A percentile compares a stretch with the other conserved stretches of the same genome.
Conservation (phyloP, 2,329 filamentous ascomycete species). For the Tolypocladium endophyticum region DNA sequence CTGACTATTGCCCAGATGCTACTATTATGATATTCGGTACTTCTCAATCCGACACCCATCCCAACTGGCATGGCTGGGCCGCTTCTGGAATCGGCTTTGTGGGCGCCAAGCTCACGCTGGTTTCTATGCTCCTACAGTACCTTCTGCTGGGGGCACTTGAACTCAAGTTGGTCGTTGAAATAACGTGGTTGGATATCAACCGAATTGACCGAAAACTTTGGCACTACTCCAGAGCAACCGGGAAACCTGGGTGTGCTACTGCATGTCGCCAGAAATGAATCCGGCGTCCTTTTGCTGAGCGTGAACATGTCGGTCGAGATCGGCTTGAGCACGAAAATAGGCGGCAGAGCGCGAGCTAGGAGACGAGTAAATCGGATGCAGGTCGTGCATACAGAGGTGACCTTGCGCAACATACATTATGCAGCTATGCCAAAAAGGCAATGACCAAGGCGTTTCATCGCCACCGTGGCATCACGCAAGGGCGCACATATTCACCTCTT, state of each 20-base stretch:
- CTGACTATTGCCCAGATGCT: not conserved
- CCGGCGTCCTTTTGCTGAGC: not conserved
- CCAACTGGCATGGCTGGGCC: not conserved
- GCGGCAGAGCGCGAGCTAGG: not conserved
- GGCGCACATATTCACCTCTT: not conserved
- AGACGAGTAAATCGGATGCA: not conserved
- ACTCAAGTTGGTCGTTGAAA: constrained; percentile 1
- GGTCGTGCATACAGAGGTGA: not conserved
- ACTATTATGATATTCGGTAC: not conserved
- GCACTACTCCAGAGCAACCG: not conserved
- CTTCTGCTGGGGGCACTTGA: constrained; percentile 2
- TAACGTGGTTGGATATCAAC: not conserved
- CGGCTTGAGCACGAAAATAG: not conserved
- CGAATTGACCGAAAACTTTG: too few relatives aligned
- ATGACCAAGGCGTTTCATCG: not conserved
- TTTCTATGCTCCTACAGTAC: constrained; percentile 1
- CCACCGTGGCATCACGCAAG: not conserved
- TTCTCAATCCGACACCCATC: not conserved
- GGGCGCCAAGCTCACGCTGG: constrained; percentile 3
- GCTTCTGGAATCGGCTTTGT: constrained; percentile 1
- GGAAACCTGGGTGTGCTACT: not conserved
- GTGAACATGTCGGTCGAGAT: not conserved
- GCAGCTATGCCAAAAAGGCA: not conserved
- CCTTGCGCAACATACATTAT: not conserved
- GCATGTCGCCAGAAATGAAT: too few relatives aligned